Base-by-base conservation (phyloP, 768 basidiomycete species). In the Agaricus blazei region DNA sequence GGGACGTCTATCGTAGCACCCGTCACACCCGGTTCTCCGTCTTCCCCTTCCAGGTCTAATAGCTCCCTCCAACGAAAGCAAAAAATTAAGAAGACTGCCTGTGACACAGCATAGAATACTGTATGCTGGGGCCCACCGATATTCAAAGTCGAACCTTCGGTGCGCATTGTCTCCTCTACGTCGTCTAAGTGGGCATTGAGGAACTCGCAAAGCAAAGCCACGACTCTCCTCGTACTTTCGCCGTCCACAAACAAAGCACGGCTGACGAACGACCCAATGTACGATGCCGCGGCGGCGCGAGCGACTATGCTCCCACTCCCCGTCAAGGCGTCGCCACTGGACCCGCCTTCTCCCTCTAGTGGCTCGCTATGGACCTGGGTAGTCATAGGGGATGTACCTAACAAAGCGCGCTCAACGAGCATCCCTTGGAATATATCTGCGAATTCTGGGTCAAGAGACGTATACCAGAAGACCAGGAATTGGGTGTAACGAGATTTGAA, bases 401-500 rank as follows among this genome's bases (percentile, higher is more conserved):
- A 82, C 3, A 99, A 74, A 0, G 95, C 93, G 57, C 91, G 88
- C 7, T 90, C 90, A 42, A 98, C 87, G n/a, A 99, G 87, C 65
- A 93, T 83, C 37, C 96, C 96, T 58, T 91, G 90, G 67, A 99
- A 98, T 52, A 93, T 79, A 67, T 99, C 96, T 44, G 88, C 81
- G 62, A 93, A 97, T 58, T 91, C 85, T 2, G 88, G 76, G 61
- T 93, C 87, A 50, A 96, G 85, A 0, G 96, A 98, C 23, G 94
- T 81, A 65, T 87, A 93, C 85, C 93, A 97, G 76, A 99, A 99
- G 45, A 98, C 64, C 58, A 99, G 81, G 72, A 99, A 99, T 64
- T 98, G 97, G 12, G 93, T 94, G 69, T 98, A 97, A 38, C 95
- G 90, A 0, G 94, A 97, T 64, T 95, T 94, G 75, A 97, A 97